Percentiles rank a stretch among this genome's conserved stretches.
phyloP scores from a whole-genome alignment of 805 yeast species.

The Barnettozyma siamensis region DNA sequence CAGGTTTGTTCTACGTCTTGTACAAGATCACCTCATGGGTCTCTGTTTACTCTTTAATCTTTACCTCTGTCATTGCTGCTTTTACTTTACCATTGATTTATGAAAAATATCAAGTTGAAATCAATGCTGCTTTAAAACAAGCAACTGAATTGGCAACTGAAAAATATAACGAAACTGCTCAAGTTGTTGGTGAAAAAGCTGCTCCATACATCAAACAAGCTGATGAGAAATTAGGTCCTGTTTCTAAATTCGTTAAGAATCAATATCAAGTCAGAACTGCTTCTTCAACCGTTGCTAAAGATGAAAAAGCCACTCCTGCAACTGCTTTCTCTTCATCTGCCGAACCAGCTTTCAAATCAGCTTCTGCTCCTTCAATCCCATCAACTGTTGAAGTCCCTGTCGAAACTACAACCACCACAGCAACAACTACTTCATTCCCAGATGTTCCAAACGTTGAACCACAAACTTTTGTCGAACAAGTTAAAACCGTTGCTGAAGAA shows the following conservation, averaged over 20 bases:
- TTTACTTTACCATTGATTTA: conserved; percentile 78
- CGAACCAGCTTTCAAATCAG: conserved; percentile 17
- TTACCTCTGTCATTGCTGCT: conserved; percentile 49
- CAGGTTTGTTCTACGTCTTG: conserved; percentile 55
- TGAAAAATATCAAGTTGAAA: conserved; percentile 67
- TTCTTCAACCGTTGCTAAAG: conserved; percentile 50
- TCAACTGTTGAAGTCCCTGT: conserved; percentile 11
- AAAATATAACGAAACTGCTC: conserved; percentile 40
- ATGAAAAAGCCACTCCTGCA: conserved; percentile 26
- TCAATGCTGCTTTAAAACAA: conserved; percentile 56
- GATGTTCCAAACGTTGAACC: conserved; percentile 23
- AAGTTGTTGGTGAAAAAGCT: conserved; percentile 49
- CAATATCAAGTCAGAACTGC: conserved; percentile 59
- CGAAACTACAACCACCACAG: conserved; percentile 12
- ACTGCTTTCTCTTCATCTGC: conserved; percentile 28
- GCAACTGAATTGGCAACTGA: conserved; percentile 41
- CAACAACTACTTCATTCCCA: conserved; percentile 17
- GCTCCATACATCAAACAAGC: conserved; percentile 55
- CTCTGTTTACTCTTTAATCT: conserved; percentile 62
- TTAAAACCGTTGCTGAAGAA: conserved; percentile 13
- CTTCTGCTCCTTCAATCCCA: conserved; percentile 15
- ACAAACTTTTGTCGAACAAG: conserved; percentile 18
- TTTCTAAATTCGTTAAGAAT: conserved; percentile 51
- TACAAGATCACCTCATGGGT: conserved; percentile 72
- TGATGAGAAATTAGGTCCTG: conserved; percentile 60